Conservation (phyloP, 495 filamentous ascomycete species). For the Neurospora tetrasperma region DNA sequence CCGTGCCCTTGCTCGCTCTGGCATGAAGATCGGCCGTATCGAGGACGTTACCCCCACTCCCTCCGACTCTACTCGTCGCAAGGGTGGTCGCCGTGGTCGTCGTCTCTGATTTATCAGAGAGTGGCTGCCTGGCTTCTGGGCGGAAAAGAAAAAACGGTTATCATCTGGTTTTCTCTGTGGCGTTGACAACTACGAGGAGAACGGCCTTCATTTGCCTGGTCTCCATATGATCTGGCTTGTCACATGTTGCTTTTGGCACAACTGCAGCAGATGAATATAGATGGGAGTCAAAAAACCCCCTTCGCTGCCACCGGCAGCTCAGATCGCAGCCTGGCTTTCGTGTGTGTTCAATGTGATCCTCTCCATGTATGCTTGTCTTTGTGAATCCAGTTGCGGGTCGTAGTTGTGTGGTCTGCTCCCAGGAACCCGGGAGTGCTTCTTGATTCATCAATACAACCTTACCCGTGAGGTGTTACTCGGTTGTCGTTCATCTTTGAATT, state of each 20-base stretch:
- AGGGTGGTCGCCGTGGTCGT: constrained; percentile 99
- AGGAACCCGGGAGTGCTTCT: neutral
- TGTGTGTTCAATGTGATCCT: neutral
- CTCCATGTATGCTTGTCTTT: neutral
- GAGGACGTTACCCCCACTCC: constrained; percentile 99
- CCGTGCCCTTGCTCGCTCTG: constrained; percentile 93
- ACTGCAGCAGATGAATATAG: constrained; percentile 32
- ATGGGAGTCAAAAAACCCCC: constrained; percentile 19
- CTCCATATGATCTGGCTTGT: constrained; percentile 45
- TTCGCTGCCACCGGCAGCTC: neutral
- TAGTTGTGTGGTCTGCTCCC: neutral
- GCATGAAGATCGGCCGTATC: constrained; percentile 99
- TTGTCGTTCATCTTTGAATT: neutral
- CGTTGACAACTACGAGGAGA: constrained; percentile 58
- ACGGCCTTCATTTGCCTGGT: constrained; percentile 56
- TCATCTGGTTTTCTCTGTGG: constrained; percentile 41
- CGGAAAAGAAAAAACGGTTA: constrained; percentile 25
- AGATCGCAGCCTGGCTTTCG: neutral
- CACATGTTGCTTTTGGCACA: constrained; percentile 45
- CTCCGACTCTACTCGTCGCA: constrained; percentile 96
- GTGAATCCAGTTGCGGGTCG: neutral
- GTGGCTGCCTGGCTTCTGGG: constrained; percentile 26
- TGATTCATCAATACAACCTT: neutral
- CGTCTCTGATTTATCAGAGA: constrained; percentile 61
- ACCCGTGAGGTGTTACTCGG: neutral